A percentile compares a stretch with the other conserved stretches of the same genome.
phyloP scores from a whole-genome alignment of 2,329 filamentous ascomycete genomes.

The Ascochyta rabiei region DNA sequence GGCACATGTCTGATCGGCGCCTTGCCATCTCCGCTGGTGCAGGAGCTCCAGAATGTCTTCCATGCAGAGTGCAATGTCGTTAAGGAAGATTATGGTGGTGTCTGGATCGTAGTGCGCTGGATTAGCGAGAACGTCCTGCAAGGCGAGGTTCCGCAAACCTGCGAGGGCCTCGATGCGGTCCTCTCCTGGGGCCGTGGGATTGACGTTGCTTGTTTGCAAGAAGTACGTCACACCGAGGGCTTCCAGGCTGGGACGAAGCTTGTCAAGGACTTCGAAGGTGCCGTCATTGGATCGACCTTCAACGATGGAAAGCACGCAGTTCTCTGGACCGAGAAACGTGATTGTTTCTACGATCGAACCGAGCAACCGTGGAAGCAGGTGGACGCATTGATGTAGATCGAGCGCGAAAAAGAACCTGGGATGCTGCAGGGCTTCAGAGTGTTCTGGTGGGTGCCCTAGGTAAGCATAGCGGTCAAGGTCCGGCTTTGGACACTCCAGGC shows the following conservation, averaged over 20 bases:
- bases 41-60: conserved; percentile 65
- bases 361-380: conserved; percentile 58
- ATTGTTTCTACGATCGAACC: conserved; percentile 59
- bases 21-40: conserved; percentile 54
- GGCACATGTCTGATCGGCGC: conserved; percentile 63
- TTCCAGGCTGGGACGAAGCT: conserved; percentile 50
- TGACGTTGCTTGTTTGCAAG: conserved; percentile 51
- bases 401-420: conserved; percentile 57
- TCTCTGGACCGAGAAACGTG: conserved; percentile 56
- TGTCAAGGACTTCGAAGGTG: conserved; percentile 57
- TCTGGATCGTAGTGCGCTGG: conserved; percentile 96
- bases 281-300: conserved; percentile 63
- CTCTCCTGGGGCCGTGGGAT: conserved; percentile 44
- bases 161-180: conserved; percentile 58
- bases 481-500: conserved; percentile 27
- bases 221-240: conserved; percentile 50
- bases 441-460: conserved; percentile 12
- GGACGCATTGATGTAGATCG: conserved; percentile 55
- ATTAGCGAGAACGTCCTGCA: conserved; percentile 53
- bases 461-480: conserved; percentile 25
- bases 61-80: conserved; percentile 67
- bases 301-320: conserved; percentile 61
- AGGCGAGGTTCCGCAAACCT: conserved; percentile 59
- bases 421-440: conserved; percentile 7
- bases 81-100: conserved; percentile 86